A percentile compares a stretch with the other conserved stretches of the same genome.
These are phyloP conservation scores for Fusarium setosum DNA, from an alignment of 2,329 filamentous ascomycete species.

Conservation along the genomic window DNA sequence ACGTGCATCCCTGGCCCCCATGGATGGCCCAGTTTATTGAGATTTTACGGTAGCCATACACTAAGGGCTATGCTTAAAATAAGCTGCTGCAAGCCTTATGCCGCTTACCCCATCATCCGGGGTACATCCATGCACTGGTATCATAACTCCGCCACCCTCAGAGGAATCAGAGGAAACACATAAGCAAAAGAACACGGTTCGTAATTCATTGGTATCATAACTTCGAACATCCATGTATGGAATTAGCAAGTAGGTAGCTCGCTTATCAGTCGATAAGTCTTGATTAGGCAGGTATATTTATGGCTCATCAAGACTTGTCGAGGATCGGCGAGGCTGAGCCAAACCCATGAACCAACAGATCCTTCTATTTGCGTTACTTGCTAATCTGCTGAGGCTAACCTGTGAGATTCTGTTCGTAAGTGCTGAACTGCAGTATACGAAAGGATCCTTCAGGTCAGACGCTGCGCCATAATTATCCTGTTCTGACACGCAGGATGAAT, in stretches of 20 bases:
- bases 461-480: not conserved
- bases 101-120: not conserved
- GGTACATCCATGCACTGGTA: not conserved
- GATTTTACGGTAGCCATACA: not conserved
- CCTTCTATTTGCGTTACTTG: too few relatives aligned
- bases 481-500: not conserved
- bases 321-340: too few relatives aligned
- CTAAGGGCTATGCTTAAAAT: not conserved
- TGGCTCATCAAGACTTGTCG: not conserved
- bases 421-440: not conserved
- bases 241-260: too few relatives aligned
- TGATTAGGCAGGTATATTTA: not conserved
- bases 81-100: not conserved
- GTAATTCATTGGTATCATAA: too few relatives aligned
- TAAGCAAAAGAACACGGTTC: too few relatives aligned
- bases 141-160: too few relatives aligned
- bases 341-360: too few relatives aligned
- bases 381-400: not conserved
- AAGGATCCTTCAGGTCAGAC: not conserved
- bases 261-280: not conserved
- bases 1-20: not conserved
- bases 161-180: too few relatives aligned
- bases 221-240: too few relatives aligned
- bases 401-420: not conserved
- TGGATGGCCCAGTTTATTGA: not conserved